Base-by-base conservation (phyloP, 106 monocot species). In the Alisma plantagoaquatica region DNA sequence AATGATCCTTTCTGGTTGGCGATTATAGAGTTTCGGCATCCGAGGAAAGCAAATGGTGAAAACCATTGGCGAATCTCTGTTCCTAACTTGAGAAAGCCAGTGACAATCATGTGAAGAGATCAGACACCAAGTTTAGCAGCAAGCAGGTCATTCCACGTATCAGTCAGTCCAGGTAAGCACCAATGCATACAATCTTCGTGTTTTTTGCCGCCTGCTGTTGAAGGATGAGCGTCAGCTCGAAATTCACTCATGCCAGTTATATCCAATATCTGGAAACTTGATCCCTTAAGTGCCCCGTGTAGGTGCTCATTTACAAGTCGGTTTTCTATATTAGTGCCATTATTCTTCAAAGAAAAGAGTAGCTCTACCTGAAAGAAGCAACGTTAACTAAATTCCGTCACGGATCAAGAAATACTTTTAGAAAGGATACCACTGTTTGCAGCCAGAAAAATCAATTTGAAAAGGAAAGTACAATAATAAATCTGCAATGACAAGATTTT, bases 151-250 rank as follows among this genome's bases (percentile, higher is more conserved):
- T 58, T 68, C 67, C 67, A 68, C 5, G 57, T 24, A 50, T 68
- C 67, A 0, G 67, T 68, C 0, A 68, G 14, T 41, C 67, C 67
- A 9, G 67, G 67, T 15, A 68, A 23, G 51, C 67, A 68, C 67
- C 67, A 68, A 56, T 68, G 67, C 67, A 68, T 68, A 29, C 67
- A 68, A 20, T 68, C 67, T 41, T 68, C 67, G 7, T 68, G 67
- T 15, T 38, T 57, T 19, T 68, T 68, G 10, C 67, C 59, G 21
- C 67, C 58, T 38, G 51, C 49, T 1, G 31, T 41, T 3, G 67
- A 57, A 7, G 67, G 67, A 51, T 68, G 67, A 38, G 47, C 67
- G 43, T 68, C 67, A 12, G 67, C 67, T 51, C 67, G 49, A 38
- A 68, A 68, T 25, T 68, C 67, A 31, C 67, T 68, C 58, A 68